These are phyloP conservation scores for Vanrija sp. DNA, from an alignment of 1,284 basidiomycete species.

Conservation along the genomic window DNA sequence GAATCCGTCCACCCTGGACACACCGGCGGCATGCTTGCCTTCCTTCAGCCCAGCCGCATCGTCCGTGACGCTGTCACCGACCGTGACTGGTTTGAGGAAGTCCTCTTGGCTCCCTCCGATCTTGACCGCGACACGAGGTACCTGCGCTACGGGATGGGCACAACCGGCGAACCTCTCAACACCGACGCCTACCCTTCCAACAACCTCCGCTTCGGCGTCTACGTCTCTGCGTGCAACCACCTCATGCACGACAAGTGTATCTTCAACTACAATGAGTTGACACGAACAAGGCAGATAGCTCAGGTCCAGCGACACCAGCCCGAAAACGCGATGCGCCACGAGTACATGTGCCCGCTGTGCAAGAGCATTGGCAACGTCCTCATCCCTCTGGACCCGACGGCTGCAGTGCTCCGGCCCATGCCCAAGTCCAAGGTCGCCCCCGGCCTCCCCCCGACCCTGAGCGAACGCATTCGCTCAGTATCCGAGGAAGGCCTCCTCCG, in stretches of 20 bases:
- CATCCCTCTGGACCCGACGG: slow-evolving; percentile 63
- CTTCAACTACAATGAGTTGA: slow-evolving; percentile 79
- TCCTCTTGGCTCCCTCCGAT: slow-evolving; percentile 61
- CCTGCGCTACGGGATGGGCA: slow-evolving; percentile 30
- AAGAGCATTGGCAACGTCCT: slow-evolving; percentile 95
- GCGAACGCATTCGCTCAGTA: slow-evolving; percentile 41
- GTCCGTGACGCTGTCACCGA: slow-evolving; percentile 76
- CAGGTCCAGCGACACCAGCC: slow-evolving; percentile 94
- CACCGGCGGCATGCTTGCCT: slow-evolving; percentile 82
- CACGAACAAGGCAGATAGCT: slow-evolving; percentile 79
- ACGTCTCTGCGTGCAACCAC: slow-evolving; percentile 88
- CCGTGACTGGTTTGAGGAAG: slow-evolving; percentile 66
- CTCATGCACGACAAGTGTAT: slow-evolving; percentile 98
- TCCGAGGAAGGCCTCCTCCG: slow-evolving; percentile 42
- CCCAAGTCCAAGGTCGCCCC: slow-evolving; percentile 16
- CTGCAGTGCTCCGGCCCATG: slow-evolving; percentile 16
- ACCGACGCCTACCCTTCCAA: slow-evolving; percentile 61
- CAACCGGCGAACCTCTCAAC: slow-evolving; percentile 37
- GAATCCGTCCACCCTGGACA: slow-evolving; percentile 74
- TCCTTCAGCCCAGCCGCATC: slow-evolving; percentile 83
- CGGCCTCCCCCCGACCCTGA: slow-evolving; percentile 25
- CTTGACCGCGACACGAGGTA: slow-evolving; percentile 58
- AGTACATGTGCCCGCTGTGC: slow-evolving; percentile 97
- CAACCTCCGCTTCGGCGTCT: slow-evolving; percentile 75
- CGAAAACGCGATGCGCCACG: slow-evolving; percentile 83